Evolutionary conservation across 225 moss, liverwort and hornwort species (phyloP), one percentile per base, ranked within the genome.

Genomic region (Takakia lepidozioides): DNA sequence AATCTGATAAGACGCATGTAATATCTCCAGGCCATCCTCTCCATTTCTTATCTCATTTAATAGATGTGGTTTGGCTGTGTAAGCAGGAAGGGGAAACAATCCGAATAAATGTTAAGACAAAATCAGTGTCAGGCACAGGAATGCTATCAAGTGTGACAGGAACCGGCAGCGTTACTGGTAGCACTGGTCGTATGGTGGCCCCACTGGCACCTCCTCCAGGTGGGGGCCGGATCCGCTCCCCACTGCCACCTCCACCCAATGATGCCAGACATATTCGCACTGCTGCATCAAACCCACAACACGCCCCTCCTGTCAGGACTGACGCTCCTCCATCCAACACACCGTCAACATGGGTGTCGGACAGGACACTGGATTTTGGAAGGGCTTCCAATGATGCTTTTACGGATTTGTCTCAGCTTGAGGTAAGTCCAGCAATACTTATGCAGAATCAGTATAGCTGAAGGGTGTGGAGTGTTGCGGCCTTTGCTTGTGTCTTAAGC

Each of bases 181-280:
- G 61, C 73, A 62, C 69, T 46, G 62, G 80, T 57, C 76, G 78
- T 44, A 98, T 87, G 85, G 87, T 76, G 61, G 95, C 82, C 36
- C 87, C 95, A 36, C 78, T 98, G 41, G 95, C 87, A 46, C 95
- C 91, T 53, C 95, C 91, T 40, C 95, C 95, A 41, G 95, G 91
- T 34, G 91, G 95, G 20, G 95, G 90, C 41, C 82, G 90, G 55
- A 85, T 91, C 50, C 82, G 95, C 29, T 80, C 95, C 41, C 86
- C 89, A 26, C 74, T 90, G 54, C 95, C 88, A 59, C 95, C 95
- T 37, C 95, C 95, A 53, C 95, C 95, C 7, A 87, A 87, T 54
- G 95, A 98, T 54, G 64, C 52, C 25, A 87, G 73, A 68, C 68
- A 46, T 43, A 51, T 74, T 27, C 87, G 84, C 48, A 57, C 57